Evolutionary conservation across 495 filamentous ascomycete genomes (phyloP).

Genomic region (Aspergillus carlsbadensis): DNA sequence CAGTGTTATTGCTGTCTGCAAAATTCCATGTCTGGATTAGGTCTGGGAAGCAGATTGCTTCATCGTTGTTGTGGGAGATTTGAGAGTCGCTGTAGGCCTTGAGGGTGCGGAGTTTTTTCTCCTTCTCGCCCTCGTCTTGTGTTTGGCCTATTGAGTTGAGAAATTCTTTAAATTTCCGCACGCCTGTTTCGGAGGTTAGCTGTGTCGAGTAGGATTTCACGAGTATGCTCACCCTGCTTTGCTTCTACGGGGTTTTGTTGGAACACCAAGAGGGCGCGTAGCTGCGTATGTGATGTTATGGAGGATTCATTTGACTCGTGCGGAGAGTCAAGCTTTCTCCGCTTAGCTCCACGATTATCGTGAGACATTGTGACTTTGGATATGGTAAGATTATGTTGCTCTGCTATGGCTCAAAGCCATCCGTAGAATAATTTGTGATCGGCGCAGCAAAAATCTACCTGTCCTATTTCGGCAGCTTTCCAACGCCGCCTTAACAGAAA

Average conservation of each 20-base stretch:
- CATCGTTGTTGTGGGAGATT: slow-evolving; percentile 55
- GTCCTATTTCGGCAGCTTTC: neutral
- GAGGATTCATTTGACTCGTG: slow-evolving; percentile 26
- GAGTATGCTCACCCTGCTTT: slow-evolving; percentile 58
- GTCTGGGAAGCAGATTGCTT: slow-evolving; percentile 63
- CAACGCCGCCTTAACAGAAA: slow-evolving; percentile 5
- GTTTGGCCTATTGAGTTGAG: slow-evolving; percentile 61
- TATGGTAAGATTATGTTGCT: neutral
- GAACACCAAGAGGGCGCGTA: slow-evolving; percentile 64
- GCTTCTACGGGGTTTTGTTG: slow-evolving; percentile 59
- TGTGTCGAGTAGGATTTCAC: neutral
- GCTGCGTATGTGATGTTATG: slow-evolving; percentile 56
- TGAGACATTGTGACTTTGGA: slow-evolving; percentile 24
- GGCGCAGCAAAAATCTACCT: slow-evolving; percentile 13
- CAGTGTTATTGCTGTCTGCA: slow-evolving; percentile 68
- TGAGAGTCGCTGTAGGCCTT: slow-evolving; percentile 71
- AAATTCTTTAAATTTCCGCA: slow-evolving; percentile 75
- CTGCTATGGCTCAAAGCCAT: neutral
- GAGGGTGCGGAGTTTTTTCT: slow-evolving; percentile 59
- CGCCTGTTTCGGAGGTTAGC: slow-evolving; percentile 43
- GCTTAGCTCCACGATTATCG: slow-evolving; percentile 33
- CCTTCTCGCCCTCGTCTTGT: slow-evolving; percentile 47
- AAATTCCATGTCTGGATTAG: slow-evolving; percentile 79
- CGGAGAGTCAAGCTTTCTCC: slow-evolving; percentile 41
- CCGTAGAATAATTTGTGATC: slow-evolving; percentile 2